Evolutionary conservation across 2,329 filamentous ascomycete species (phyloP).

Genomic region (Stagonosporopsis rhizophila): DNA sequence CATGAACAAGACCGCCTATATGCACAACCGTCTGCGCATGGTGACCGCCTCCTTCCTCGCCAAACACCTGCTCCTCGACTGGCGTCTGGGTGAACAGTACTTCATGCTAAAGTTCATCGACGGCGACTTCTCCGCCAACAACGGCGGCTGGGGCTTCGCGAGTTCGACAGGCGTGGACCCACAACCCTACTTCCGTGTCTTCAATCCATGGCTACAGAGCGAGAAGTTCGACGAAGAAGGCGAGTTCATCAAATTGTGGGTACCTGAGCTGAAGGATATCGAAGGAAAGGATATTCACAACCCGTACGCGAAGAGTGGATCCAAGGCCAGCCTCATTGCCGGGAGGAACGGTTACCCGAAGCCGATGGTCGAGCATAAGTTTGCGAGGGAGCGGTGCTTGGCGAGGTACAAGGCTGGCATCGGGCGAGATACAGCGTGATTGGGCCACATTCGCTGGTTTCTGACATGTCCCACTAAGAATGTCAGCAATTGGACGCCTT

Average conservation of each 20-base stretch:
- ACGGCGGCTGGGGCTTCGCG: slow-evolving; percentile 72
- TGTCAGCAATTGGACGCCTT: slow-evolving; percentile 4
- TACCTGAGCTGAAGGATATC: slow-evolving; percentile 73
- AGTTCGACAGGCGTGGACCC: slow-evolving; percentile 79
- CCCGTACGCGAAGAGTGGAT: slow-evolving; percentile 70
- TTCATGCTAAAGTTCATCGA: slow-evolving; percentile 59
- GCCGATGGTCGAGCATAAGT: slow-evolving; percentile 77
- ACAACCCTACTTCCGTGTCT: slow-evolving; percentile 89
- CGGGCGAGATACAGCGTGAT: slow-evolving; percentile 57
- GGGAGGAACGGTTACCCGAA: slow-evolving; percentile 75
- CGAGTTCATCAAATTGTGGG: slow-evolving; percentile 82
- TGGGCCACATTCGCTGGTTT: neutral
- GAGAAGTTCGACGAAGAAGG: slow-evolving; percentile 84
- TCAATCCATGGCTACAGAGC: slow-evolving; percentile 84
- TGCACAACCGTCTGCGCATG: slow-evolving; percentile 63
- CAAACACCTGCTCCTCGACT: slow-evolving; percentile 59
- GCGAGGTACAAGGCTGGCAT: slow-evolving; percentile 72
- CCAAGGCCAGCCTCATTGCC: slow-evolving; percentile 60
- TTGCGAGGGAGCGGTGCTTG: slow-evolving; percentile 70
- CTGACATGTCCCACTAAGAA: slow-evolving; percentile 1
- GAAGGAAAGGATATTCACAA: slow-evolving; percentile 78
- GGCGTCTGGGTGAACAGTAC: slow-evolving; percentile 59
- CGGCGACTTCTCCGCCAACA: slow-evolving; percentile 58
- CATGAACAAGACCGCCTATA: slow-evolving; percentile 57
- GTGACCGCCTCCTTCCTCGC: slow-evolving; percentile 58